phyloP scores from a whole-genome alignment of 1,284 basidiomycete species.

The Ustilago cynodontis region DNA sequence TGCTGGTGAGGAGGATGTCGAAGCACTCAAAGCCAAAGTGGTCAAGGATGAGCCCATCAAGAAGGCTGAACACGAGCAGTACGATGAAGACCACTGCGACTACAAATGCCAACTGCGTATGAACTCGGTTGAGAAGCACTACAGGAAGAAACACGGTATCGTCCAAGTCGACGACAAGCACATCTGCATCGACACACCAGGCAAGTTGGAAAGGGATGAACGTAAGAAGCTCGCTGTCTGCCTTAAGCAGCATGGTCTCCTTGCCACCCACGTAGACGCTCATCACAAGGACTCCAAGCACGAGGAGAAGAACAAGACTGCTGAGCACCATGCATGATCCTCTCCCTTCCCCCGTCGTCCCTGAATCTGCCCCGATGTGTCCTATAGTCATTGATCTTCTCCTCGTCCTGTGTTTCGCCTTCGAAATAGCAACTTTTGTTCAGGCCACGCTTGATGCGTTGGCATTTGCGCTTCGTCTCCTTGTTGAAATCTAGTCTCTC shows the following conservation, averaged over 20 bases:
- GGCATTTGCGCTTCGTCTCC: neutral
- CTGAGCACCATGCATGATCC: neutral
- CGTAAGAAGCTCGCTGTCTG: slow-evolving; percentile 29
- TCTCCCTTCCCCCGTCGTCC: neutral
- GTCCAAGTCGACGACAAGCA: slow-evolving; percentile 35
- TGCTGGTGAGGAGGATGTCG: neutral
- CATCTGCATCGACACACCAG: slow-evolving; percentile 34
- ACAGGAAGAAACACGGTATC: slow-evolving; percentile 34
- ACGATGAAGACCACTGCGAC: slow-evolving; percentile 51
- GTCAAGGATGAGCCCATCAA: slow-evolving; percentile 23
- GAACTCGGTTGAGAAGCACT: slow-evolving; percentile 40
- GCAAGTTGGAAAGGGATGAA: slow-evolving; percentile 37
- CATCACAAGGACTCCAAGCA: neutral
- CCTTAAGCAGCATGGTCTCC: slow-evolving; percentile 26
- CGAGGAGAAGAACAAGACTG: neutral
- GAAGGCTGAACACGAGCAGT: slow-evolving; percentile 18
- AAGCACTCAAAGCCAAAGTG: neutral
- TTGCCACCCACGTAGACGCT: neutral
- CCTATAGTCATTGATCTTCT: neutral
- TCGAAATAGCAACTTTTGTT: neutral
- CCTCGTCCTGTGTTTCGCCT: neutral
- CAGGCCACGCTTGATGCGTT: slow-evolving; percentile 25
- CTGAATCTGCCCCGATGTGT: slow-evolving; percentile 5
- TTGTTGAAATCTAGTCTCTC: slow-evolving; percentile 4
- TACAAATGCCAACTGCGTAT: slow-evolving; percentile 46